These are phyloP conservation scores for Coleophoma cylindrospora DNA, from an alignment of 2,329 filamentous ascomycete genomes.

Conservation along the genomic window DNA sequence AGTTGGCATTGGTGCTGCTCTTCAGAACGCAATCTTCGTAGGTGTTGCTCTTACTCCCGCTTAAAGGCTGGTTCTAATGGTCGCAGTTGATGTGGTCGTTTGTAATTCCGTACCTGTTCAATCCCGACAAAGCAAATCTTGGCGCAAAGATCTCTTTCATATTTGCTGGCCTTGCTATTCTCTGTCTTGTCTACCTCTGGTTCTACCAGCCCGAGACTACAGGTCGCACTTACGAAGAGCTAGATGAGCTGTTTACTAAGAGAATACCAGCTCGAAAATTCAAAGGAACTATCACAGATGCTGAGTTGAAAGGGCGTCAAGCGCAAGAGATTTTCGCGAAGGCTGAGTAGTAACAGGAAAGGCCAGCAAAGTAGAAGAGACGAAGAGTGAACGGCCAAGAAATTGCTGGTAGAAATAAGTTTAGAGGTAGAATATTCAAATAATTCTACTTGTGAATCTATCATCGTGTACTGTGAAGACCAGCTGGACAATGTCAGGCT, in stretches of 20 bases:
- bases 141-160: slow-evolving; percentile 34
- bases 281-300: slow-evolving; percentile 1
- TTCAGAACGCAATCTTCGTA: slow-evolving; percentile 1
- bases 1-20: slow-evolving; percentile 12
- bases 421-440: too few species aligned
- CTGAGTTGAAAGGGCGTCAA: not conserved
- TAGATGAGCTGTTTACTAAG: slow-evolving; percentile 13
- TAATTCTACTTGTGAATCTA: too few species aligned
- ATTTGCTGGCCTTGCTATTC: slow-evolving; percentile 28
- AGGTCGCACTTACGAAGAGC: slow-evolving; percentile 11
- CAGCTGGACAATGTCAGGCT: too few species aligned
- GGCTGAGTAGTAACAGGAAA: too few species aligned
- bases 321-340: too few species aligned
- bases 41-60: too few species aligned
- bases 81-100: slow-evolving; percentile 7
- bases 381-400: too few species aligned
- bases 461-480: too few species aligned
- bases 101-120: slow-evolving; percentile 31
- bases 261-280: slow-evolving; percentile 9
- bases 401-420: too few species aligned
- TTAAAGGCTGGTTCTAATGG: too few species aligned
- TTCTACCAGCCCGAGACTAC: slow-evolving; percentile 31
- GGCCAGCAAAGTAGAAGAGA: too few species aligned
- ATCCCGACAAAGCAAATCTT: slow-evolving; percentile 30
- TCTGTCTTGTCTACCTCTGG: slow-evolving; percentile 29